These are phyloP conservation scores for Aphanocladium album DNA, from an alignment of 2,329 filamentous ascomycete species.

Conservation along the genomic window DNA sequence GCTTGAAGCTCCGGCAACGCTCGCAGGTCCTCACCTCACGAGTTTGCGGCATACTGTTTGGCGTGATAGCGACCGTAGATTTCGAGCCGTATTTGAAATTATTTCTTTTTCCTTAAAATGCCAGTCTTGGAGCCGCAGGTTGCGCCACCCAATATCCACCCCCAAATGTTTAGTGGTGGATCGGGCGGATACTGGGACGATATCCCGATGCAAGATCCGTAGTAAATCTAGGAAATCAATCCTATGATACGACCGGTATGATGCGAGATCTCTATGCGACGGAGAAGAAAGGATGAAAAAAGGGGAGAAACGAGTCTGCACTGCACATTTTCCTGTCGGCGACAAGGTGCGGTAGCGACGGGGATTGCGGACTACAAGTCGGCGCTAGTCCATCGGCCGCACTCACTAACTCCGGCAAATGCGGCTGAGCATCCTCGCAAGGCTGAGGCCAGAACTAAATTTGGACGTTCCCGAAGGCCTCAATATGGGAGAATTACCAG, in stretches of 20 bases:
- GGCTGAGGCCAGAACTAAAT: not conserved
- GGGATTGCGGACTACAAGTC: not conserved
- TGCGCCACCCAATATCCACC: not conserved
- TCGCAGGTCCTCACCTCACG: conserved; percentile 33
- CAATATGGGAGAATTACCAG: no score
- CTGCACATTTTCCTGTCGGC: not conserved
- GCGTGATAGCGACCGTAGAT: not conserved
- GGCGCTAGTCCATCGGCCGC: not conserved
- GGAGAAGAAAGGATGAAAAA: not conserved
- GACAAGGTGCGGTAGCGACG: not conserved
- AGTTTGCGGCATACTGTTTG: conserved; percentile 23
- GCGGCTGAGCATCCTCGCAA: not conserved
- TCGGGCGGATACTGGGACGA: not conserved
- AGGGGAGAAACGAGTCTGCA: not conserved
- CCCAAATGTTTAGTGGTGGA: not conserved
- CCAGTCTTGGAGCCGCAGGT: not conserved
- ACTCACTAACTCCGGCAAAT: not conserved
- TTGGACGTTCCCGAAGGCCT: not conserved
- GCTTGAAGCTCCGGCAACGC: conserved; percentile 32
- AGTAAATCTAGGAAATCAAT: not conserved
- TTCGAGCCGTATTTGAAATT: no score
- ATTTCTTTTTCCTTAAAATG: not conserved
- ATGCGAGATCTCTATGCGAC: not conserved
- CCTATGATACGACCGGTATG: no score
- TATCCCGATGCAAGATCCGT: not conserved